Evolutionary conservation across 2,329 filamentous ascomycete genomes (phyloP).

Genomic region (Endoconidiophora laricicola): DNA sequence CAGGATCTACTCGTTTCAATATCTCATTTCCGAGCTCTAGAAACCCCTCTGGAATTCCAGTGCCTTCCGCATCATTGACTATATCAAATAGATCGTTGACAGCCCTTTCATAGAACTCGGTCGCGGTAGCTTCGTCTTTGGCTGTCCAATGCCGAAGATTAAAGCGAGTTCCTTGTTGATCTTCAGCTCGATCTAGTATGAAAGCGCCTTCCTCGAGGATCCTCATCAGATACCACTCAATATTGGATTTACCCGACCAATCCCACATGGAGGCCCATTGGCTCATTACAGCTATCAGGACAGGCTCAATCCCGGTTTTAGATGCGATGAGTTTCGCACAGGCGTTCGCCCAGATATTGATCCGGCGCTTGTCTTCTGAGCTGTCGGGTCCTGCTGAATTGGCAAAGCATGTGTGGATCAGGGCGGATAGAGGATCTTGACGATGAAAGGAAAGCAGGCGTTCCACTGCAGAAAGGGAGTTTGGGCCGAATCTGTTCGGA

Average conservation of each 20-base stretch:
- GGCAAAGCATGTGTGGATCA: constrained; percentile 80
- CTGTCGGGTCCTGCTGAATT: constrained; percentile 70
- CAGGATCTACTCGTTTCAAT: constrained; percentile 55
- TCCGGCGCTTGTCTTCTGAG: constrained; percentile 60
- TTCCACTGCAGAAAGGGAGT: constrained; percentile 44
- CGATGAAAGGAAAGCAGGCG: constrained; percentile 76
- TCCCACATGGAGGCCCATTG: constrained; percentile 74
- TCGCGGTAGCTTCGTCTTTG: constrained; percentile 65
- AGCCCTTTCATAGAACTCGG: constrained; percentile 76
- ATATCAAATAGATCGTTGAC: constrained; percentile 70
- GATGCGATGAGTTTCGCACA: constrained; percentile 69
- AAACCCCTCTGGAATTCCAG: constrained; percentile 72
- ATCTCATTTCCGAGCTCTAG: constrained; percentile 75
- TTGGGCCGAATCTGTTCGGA: constrained; percentile 17
- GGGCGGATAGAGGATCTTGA: constrained; percentile 67
- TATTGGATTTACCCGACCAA: constrained; percentile 76
- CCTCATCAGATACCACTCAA: constrained; percentile 92
- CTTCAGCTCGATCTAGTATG: constrained; percentile 69
- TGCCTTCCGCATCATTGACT: constrained; percentile 67
- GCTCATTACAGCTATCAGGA: constrained; percentile 71
- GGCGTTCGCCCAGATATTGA: constrained; percentile 75
- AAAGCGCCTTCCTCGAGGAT: constrained; percentile 87
- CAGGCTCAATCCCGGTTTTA: constrained; percentile 60
- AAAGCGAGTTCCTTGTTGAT: constrained; percentile 54
- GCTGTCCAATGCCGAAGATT: constrained; percentile 57